Percentiles rank a stretch among this genome's conserved stretches.
Evolutionary conservation across 352 stramenopile species (phyloP).

Genomic region (Thalassiosira hispida): DNA sequence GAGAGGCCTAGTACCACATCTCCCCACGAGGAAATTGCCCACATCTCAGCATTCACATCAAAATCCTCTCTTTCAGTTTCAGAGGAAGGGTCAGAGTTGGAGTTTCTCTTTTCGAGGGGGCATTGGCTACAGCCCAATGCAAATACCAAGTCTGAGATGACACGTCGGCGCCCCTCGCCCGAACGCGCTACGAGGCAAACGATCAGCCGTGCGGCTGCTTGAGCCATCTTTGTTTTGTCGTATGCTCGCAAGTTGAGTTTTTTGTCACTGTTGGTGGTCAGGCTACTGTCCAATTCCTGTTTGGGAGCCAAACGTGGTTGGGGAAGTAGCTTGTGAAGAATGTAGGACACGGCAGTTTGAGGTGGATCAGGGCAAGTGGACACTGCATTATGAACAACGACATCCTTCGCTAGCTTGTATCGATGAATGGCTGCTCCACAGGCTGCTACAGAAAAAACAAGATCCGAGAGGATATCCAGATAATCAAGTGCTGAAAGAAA

Average conservation of each 20-base stretch:
- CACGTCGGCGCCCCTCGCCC: slow-evolving; percentile 77
- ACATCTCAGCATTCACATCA: slow-evolving; percentile 54
- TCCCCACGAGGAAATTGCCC: slow-evolving; percentile 73
- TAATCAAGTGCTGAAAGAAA: slow-evolving; percentile 60
- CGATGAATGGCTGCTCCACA: slow-evolving; percentile 79
- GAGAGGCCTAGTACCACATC: slow-evolving; percentile 81
- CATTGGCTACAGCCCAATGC: slow-evolving; percentile 70
- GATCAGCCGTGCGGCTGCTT: slow-evolving; percentile 77
- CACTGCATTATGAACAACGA: slow-evolving; percentile 67
- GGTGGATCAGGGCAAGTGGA: slow-evolving; percentile 64
- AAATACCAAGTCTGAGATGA: slow-evolving; percentile 82
- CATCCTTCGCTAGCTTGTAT: slow-evolving; percentile 60
- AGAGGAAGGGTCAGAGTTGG: background rate
- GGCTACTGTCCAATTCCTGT: slow-evolving; percentile 7
- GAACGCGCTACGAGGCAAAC: slow-evolving; percentile 78
- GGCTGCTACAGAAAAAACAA: slow-evolving; percentile 80
- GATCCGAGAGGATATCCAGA: slow-evolving; percentile 77
- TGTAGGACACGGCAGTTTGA: slow-evolving; percentile 76
- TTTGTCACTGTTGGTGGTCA: slow-evolving; percentile 19
- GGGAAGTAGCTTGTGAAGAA: slow-evolving; percentile 81
- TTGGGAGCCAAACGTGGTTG: slow-evolving; percentile 62
- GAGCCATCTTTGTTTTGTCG: slow-evolving; percentile 63
- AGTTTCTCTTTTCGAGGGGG: slow-evolving; percentile 6
- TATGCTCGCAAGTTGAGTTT: slow-evolving; percentile 39
- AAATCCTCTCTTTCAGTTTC: background rate